Conservation (phyloP, 495 filamentous ascomycete species). For the Tuber umbilicatum region DNA sequence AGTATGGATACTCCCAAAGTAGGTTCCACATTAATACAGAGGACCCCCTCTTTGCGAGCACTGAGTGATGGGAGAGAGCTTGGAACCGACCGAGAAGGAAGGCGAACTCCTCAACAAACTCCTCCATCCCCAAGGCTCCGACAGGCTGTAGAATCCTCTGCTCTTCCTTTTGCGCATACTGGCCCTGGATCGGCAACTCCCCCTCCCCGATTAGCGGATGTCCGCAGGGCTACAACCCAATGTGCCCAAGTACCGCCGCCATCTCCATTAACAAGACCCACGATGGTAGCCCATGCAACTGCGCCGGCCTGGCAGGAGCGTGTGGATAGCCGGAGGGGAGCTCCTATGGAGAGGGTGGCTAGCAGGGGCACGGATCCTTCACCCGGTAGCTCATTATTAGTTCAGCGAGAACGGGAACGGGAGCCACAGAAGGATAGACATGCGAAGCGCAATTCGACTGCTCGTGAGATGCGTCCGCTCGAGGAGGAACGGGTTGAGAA, state of each 20-base stretch:
- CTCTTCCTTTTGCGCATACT: conserved; percentile 29
- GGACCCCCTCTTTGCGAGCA: conserved; percentile 29
- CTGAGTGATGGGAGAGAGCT: conserved; percentile 25
- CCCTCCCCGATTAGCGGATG: conserved; percentile 26
- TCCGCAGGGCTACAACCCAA: conserved; percentile 31
- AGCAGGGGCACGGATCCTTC: conserved; percentile 42
- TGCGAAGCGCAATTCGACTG: conserved; percentile 21
- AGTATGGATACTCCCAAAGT: conserved; percentile 1
- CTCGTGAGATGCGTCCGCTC: conserved; percentile 31
- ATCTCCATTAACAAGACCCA: conserved; percentile 38
- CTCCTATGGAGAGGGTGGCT: conserved; percentile 47
- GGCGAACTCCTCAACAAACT: conserved; percentile 21
- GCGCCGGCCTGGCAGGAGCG: conserved; percentile 58
- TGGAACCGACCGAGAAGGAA: conserved; percentile 31
- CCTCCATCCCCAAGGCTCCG: conserved; percentile 25
- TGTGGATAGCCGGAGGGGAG: conserved; percentile 38
- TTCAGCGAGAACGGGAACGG: conserved; percentile 43
- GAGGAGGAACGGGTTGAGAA: conserved; percentile 44
- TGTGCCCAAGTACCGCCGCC: conserved; percentile 18
- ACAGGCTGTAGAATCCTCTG: conserved; percentile 34
- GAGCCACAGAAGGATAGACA: conserved; percentile 31
- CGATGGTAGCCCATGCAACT: conserved; percentile 47
- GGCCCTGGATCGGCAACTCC: conserved; percentile 21
- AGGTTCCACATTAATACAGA: background rate
- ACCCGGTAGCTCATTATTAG: conserved; percentile 47